phyloP scores from a whole-genome alignment of 2,329 filamentous ascomycete species.

The Diaporthe aspalathi region DNA sequence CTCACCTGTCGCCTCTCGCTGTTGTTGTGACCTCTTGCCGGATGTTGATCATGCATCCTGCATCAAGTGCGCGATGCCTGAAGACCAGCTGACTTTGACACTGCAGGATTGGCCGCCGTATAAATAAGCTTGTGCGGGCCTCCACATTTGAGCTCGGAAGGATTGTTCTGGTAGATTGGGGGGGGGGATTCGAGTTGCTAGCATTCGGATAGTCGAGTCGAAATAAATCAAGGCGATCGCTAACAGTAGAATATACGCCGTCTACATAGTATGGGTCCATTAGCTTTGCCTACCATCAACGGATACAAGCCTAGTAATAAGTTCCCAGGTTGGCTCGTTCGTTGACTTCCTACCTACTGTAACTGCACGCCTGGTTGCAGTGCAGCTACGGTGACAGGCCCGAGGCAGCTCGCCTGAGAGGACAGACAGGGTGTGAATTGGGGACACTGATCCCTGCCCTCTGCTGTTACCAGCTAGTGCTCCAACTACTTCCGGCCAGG shows the following conservation, averaged over 20 bases:
- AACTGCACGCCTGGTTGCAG: neutral
- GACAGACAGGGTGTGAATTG: neutral
- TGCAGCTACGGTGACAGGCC: neutral
- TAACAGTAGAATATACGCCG: neutral
- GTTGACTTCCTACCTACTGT: neutral
- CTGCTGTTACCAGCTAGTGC: neutral
- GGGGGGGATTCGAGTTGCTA: neutral
- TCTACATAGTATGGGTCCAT: no score
- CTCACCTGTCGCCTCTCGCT: neutral
- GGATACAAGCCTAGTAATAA: no score
- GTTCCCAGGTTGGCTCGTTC: no score
- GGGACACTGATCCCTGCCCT: conserved; percentile 24
- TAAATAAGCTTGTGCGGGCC: conserved; percentile 8
- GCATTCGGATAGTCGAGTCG: neutral
- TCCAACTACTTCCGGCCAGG: conserved; percentile 25
- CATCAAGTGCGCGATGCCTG: neutral
- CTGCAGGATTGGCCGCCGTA: conserved; percentile 36
- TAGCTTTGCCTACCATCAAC: no score
- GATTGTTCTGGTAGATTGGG: neutral
- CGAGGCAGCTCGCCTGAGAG: neutral
- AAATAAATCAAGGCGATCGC: neutral
- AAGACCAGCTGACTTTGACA: neutral
- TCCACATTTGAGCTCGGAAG: no score
- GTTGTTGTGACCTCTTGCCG: neutral
- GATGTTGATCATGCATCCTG: no score